Base-by-base conservation (phyloP, 2,329 filamentous ascomycete genomes). In the Fusarium napiforme region DNA sequence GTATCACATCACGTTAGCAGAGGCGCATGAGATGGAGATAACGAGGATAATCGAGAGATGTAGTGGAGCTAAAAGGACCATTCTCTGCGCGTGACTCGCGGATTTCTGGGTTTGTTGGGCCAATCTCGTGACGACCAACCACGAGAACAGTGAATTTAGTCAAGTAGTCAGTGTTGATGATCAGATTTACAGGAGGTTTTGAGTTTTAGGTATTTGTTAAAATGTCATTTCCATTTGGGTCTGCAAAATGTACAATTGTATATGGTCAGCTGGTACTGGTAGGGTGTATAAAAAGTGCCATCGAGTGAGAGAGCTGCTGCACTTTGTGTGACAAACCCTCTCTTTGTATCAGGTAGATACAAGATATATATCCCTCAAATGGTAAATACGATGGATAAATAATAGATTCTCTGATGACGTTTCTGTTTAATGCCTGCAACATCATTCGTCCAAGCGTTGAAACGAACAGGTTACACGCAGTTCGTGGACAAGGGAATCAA, bases 1-100 rank as follows among this genome's bases (percentile, higher is more conserved):
- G 26, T 11, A 64, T 67, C 59, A 55, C 71, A 60, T 71, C 62
- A 55, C 71, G 64, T 74, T 66, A 59, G 40, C n/a, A 59, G 28
- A 69, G 36, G 64, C 36, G 50, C 64, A 69, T 69, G 67, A 42
- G 45, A 37, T 30, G 39, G 40, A 59, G 49, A 69, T 64, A 45
- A 57, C 46, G 49, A 69, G 65, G 43, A 56, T 36, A 43, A 50
- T 40, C 30, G 55, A 45, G 53, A 59, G 21, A 66, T 66, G 37
- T 36, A 42, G 67, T 69, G 67, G 67, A 70, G 66, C 59, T 69
- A 39, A 37, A 26, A 69, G 50, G 16, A 7, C 30, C 47, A 37
- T 52, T 42, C 32, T 37, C 34, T 46, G 62, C 57, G 68, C 69
- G 69, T 71, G 69, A 71, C 69, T 62, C 40, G 62, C 50, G 61